Evolutionary conservation across 202 grass and related monocot species (phyloP).

Genomic region (Digitaria exilis): DNA sequence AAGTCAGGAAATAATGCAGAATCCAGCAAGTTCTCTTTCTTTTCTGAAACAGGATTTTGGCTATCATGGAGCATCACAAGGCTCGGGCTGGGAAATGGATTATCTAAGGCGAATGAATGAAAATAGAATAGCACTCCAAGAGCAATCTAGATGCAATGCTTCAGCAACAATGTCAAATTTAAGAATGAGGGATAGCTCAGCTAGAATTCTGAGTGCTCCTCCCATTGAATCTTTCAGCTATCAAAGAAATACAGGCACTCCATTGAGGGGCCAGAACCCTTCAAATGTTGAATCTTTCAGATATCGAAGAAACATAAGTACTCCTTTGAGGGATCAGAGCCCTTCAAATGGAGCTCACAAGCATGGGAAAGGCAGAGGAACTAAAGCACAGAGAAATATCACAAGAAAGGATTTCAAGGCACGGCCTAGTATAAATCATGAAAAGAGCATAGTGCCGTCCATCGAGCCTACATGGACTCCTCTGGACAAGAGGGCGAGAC

Average conservation of each 20-base stretch:
- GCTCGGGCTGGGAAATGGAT: conserved; percentile 60
- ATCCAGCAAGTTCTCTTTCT: conserved; percentile 46
- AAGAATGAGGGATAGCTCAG: conserved; percentile 43
- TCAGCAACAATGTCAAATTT: conserved; percentile 46
- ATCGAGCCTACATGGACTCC: conserved; percentile 75
- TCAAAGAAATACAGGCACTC: conserved; percentile 46
- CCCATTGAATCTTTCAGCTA: conserved; percentile 73
- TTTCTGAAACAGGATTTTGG: conserved; percentile 57
- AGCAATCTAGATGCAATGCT: conserved; percentile 38
- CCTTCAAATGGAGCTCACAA: conserved; percentile 32
- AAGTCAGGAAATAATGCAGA: conserved; percentile 44
- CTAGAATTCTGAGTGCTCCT: conserved; percentile 52
- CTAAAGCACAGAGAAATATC: conserved; percentile 44
- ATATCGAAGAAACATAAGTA: conserved; percentile 52
- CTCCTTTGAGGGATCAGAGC: conserved; percentile 34
- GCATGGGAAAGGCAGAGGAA: conserved; percentile 42
- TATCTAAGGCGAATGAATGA: conserved; percentile 59
- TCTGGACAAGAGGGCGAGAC: conserved; percentile 90
- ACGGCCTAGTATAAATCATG: conserved; percentile 40
- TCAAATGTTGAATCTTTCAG: conserved; percentile 55
- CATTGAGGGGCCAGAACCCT: conserved; percentile 39
- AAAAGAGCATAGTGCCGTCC: conserved; percentile 47
- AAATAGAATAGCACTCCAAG: conserved; percentile 50
- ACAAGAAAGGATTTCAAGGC: conserved; percentile 54
- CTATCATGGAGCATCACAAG: conserved; percentile 34